These are phyloP conservation scores for Botrytis fabae DNA, from an alignment of 2,329 filamentous ascomycete species.

Conservation along the genomic window DNA sequence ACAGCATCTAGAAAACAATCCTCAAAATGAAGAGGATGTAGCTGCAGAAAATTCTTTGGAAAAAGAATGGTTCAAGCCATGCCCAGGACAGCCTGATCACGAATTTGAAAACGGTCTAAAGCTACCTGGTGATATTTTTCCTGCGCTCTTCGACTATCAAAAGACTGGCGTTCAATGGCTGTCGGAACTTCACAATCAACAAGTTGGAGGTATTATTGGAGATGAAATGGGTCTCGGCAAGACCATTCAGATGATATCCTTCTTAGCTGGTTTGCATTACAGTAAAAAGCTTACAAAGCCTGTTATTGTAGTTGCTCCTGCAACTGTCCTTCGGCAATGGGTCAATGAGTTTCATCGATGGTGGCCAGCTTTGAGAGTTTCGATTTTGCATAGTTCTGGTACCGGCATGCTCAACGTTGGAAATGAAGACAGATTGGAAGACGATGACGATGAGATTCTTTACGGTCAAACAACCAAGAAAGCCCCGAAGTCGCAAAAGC, in stretches of 20 bases:
- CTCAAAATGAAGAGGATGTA: constrained; percentile 46
- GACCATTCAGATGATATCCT: constrained; percentile 70
- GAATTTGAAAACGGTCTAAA: constrained; percentile 70
- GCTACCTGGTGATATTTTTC: constrained; percentile 89
- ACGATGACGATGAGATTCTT: constrained; percentile 51
- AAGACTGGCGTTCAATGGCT: constrained; percentile 97
- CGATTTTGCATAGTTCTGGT: constrained; percentile 90
- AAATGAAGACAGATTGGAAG: constrained; percentile 59
- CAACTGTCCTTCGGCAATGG: constrained; percentile 95
- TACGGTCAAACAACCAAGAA: constrained; percentile 45
- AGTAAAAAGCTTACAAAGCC: constrained; percentile 82
- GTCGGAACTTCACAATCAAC: constrained; percentile 84
- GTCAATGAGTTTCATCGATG: constrained; percentile 97
- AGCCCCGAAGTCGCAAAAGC: constrained; percentile 59
- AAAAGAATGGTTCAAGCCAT: constrained; percentile 78
- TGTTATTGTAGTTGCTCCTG: constrained; percentile 87
- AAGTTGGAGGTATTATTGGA: constrained; percentile 90
- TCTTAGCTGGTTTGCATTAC: constrained; percentile 84
- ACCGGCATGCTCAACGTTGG: constrained; percentile 90
- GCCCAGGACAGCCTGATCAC: constrained; percentile 78
- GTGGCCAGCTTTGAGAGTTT: constrained; percentile 98
- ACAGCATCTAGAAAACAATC: constrained; percentile 42
- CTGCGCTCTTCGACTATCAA: constrained; percentile 92
- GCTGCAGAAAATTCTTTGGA: constrained; percentile 47
- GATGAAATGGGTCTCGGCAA: constrained; percentile 99